A percentile compares a stretch with the other conserved stretches of the same genome.
phyloP scores from a whole-genome alignment of 768 basidiomycete species.

The Cystobasidium onofrii region DNA sequence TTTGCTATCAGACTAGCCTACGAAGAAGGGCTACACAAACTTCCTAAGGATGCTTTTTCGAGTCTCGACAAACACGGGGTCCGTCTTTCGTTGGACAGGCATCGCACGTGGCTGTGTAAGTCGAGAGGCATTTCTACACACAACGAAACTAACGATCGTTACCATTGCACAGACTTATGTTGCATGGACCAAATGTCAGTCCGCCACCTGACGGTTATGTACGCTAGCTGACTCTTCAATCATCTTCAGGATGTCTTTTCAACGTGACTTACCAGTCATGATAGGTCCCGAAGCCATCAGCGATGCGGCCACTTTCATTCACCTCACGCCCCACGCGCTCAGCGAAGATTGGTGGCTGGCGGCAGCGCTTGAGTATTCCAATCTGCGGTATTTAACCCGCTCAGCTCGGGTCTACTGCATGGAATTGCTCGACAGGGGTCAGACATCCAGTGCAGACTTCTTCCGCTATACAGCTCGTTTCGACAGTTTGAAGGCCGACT shows the following conservation, averaged over 20 bases:
- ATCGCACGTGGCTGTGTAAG: conserved; percentile 15
- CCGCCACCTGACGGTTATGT: background rate
- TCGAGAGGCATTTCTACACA: background rate
- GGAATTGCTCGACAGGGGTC: background rate
- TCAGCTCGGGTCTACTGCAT: background rate
- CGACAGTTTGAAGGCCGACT: background rate
- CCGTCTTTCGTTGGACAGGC: background rate
- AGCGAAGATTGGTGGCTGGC: conserved; percentile 19
- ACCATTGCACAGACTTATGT: background rate
- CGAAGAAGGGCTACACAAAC: conserved; percentile 21
- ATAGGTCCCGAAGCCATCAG: background rate
- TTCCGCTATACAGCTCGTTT: background rate
- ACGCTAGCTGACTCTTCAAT: background rate
- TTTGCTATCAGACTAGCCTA: conserved; percentile 9
- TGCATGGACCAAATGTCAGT: conserved; percentile 23
- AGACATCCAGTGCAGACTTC: background rate
- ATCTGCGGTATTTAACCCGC: background rate
- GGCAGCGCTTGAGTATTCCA: conserved; percentile 10
- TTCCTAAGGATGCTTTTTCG: background rate
- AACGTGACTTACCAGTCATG: conserved; percentile 17
- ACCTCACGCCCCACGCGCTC: background rate
- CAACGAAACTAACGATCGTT: background rate
- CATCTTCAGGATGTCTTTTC: conserved; percentile 6
- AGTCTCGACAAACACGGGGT: background rate
- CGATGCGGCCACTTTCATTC: background rate